phyloP scores from a whole-genome alignment of 1,139 yeast species.

The Hansenula lynferdii region DNA sequence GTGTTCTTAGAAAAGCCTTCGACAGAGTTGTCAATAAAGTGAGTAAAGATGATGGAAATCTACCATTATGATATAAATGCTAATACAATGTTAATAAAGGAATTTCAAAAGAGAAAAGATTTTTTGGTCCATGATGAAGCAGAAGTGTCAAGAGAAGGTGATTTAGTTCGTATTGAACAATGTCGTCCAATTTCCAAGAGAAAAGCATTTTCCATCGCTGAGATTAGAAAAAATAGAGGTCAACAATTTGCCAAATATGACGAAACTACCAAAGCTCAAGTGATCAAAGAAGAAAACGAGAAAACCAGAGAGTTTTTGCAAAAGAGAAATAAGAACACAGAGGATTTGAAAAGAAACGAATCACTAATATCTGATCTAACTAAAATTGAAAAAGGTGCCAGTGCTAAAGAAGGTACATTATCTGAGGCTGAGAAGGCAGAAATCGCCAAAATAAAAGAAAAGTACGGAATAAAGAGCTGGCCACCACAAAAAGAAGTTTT shows the following conservation, averaged over 20 bases:
- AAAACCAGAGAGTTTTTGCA: slow-evolving; percentile 45
- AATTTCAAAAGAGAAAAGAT: slow-evolving; percentile 73
- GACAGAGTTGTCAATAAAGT: slow-evolving; percentile 63
- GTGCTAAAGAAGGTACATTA: slow-evolving; percentile 30
- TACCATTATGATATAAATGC: neutral
- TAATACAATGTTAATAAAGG: slow-evolving; percentile 28
- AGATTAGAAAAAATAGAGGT: slow-evolving; percentile 84
- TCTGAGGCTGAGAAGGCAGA: slow-evolving; percentile 30
- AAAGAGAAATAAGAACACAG: slow-evolving; percentile 37
- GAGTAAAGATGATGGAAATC: slow-evolving; percentile 4
- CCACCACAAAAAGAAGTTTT: slow-evolving; percentile 42
- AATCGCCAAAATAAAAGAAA: slow-evolving; percentile 40
- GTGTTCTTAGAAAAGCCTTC: slow-evolving; percentile 70
- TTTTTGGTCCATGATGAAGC: slow-evolving; percentile 93
- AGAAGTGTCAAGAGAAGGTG: slow-evolving; percentile 89
- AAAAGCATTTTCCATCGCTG: slow-evolving; percentile 91
- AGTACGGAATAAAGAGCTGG: slow-evolving; percentile 58
- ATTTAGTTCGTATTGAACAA: slow-evolving; percentile 87
- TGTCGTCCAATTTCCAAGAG: slow-evolving; percentile 81
- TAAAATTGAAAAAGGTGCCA: slow-evolving; percentile 38
- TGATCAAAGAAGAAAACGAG: slow-evolving; percentile 53
- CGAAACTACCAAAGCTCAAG: slow-evolving; percentile 63
- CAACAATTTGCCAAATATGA: slow-evolving; percentile 84
- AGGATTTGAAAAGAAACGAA: slow-evolving; percentile 30
- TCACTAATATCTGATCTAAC: slow-evolving; percentile 44